A percentile compares a stretch with the other conserved stretches of the same genome.
phyloP scores from a whole-genome alignment of 1,284 basidiomycete species.

The Cutaneotrichosporon daszewskae region DNA sequence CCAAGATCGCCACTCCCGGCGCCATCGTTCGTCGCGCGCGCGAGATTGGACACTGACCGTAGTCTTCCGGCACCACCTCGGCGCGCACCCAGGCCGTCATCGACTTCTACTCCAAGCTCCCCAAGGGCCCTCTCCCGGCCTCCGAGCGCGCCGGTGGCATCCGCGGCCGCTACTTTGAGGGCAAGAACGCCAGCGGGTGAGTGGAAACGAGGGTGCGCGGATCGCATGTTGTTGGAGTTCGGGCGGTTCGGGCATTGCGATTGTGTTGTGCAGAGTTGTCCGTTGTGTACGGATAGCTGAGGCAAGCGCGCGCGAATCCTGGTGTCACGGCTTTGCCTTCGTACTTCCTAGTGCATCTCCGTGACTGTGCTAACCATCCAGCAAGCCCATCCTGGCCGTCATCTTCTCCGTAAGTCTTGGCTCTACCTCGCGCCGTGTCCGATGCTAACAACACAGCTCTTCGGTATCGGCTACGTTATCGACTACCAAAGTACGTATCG shows the following conservation, averaged over 20 bases:
- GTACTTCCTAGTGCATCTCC: too few relatives aligned
- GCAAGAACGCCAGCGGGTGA: conserved; percentile 72
- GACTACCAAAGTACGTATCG: conserved; percentile 81
- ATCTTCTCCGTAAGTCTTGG: conserved; percentile 50
- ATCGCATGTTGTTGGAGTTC: too few relatives aligned
- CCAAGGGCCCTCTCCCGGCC: conserved; percentile 60
- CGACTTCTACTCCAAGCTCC: conserved; percentile 89
- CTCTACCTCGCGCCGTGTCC: not conserved
- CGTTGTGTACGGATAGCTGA: not conserved
- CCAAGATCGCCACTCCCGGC: conserved; percentile 87
- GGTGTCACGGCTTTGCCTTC: too few relatives aligned
- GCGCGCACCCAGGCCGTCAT: conserved; percentile 77
- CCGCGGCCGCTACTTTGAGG: conserved; percentile 73
- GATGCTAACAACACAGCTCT: conserved; percentile 49
- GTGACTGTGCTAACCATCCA: conserved; percentile 7
- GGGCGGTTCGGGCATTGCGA: not conserved
- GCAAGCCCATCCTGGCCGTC: conserved; percentile 59
- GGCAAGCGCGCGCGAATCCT: too few relatives aligned
- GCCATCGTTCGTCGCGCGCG: conserved; percentile 61
- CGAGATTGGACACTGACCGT: conserved; percentile 3
- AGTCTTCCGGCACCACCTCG: conserved; percentile 67
- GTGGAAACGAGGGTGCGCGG: conserved; percentile 8
- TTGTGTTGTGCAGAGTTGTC: not conserved
- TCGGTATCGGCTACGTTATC: conserved; percentile 78
- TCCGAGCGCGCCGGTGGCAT: conserved; percentile 60